Conservation (phyloP, 2,329 filamentous ascomycete species). For the Trichoderma sp. region DNA sequence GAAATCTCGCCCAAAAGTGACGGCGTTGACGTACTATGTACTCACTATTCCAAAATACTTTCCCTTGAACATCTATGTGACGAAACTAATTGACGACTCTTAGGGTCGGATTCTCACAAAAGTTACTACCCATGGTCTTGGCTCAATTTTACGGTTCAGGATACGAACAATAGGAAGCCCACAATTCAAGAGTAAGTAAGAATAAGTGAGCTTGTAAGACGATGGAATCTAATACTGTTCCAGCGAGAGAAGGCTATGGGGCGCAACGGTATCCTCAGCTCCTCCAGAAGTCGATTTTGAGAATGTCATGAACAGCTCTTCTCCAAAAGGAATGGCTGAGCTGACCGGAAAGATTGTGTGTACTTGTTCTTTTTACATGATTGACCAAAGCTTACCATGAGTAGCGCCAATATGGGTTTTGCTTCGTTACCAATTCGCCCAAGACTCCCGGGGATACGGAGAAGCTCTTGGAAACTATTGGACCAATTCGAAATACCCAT, state of each 20-base stretch:
- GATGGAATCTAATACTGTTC: not conserved
- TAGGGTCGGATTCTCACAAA: constrained; percentile 69
- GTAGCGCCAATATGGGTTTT: constrained; percentile 70
- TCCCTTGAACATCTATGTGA: not conserved
- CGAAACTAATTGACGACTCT: not conserved
- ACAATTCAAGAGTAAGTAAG: constrained; percentile 15
- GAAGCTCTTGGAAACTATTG: constrained; percentile 72
- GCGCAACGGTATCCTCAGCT: constrained; percentile 33
- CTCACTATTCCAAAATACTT: not conserved
- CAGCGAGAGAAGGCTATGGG: constrained; percentile 27
- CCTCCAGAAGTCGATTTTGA: constrained; percentile 61
- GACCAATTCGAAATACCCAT: constrained; percentile 85
- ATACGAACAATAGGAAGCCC: constrained; percentile 37
- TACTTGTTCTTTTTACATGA: not conserved
- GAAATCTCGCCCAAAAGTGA: constrained; percentile 29
- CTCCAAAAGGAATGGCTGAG: constrained; percentile 52
- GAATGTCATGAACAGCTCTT: constrained; percentile 53
- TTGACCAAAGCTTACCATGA: constrained; percentile 18
- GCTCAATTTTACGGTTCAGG: constrained; percentile 27
- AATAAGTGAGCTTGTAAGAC: not conserved
- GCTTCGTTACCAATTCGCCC: constrained; percentile 70
- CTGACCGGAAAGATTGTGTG: constrained; percentile 65
- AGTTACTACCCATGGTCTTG: constrained; percentile 65
- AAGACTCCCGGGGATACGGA: constrained; percentile 66
- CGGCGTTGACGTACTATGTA: constrained; percentile 38